Evolutionary conservation across 371 early-diverging fungal genomes (phyloP).

Genomic region (Saksenaea oblongispora): DNA sequence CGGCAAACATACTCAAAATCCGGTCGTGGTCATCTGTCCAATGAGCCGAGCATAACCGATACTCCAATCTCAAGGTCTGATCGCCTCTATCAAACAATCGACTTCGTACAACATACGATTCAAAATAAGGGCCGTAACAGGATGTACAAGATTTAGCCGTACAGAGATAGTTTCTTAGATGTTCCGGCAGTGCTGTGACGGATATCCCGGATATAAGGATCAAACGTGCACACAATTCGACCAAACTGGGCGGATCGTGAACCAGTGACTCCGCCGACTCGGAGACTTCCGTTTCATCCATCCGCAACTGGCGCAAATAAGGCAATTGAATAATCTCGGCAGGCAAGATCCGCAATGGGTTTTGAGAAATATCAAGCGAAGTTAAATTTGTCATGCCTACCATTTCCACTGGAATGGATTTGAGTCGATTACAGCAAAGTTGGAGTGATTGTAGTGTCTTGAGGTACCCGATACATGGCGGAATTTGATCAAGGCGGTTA

Average conservation of each 20-base stretch:
- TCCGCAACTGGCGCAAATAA: conserved; percentile 59
- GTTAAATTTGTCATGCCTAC: conserved; percentile 42
- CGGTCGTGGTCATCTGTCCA: conserved; percentile 77
- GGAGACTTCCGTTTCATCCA: conserved; percentile 55
- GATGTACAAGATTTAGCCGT: conserved; percentile 74
- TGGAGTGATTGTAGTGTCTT: conserved; percentile 43
- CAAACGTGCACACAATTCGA: conserved; percentile 76
- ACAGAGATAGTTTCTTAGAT: conserved; percentile 63
- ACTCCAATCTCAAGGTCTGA: conserved; percentile 63
- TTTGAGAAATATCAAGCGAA: conserved; percentile 68
- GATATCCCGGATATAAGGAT: conserved; percentile 47
- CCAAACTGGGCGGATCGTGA: conserved; percentile 54
- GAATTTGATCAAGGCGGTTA: conserved; percentile 67
- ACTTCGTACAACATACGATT: conserved; percentile 58
- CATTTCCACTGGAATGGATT: conserved; percentile 57
- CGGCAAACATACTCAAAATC: conserved; percentile 27
- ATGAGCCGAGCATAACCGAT: conserved; percentile 76
- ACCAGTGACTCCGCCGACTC: conserved; percentile 20
- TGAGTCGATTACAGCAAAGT: conserved; percentile 58
- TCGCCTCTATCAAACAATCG: conserved; percentile 63
- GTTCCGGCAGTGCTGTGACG: conserved; percentile 51
- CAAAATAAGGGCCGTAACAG: conserved; percentile 90
- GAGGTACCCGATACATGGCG: conserved; percentile 61
- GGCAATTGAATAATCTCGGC: conserved; percentile 73
- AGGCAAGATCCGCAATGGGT: conserved; percentile 69